Percentiles rank a stretch among this genome's conserved stretches.
Evolutionary conservation across 805 yeast genomes (phyloP).

Genomic region (Suhomyces pyralidae): DNA sequence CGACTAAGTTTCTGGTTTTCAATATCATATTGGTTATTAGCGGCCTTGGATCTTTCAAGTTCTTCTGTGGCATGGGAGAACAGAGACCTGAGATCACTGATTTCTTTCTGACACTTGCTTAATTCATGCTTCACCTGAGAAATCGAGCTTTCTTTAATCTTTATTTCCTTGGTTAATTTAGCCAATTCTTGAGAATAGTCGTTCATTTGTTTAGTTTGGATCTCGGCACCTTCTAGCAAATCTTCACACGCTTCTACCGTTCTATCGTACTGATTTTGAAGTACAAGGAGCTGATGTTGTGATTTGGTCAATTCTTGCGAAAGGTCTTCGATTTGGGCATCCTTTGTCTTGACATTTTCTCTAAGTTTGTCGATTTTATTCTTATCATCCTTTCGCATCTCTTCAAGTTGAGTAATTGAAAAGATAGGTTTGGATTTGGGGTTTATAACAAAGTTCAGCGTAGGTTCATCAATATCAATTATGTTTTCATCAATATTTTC

Average conservation of each 20-base stretch:
- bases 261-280: not conserved
- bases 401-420: conserved; percentile 24
- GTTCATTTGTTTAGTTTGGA: conserved; percentile 21
- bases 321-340: not conserved
- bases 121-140: conserved; percentile 8
- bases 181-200: conserved; percentile 27
- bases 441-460: conserved; percentile 28
- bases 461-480: conserved; percentile 23
- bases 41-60: conserved; percentile 6
- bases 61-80: not conserved
- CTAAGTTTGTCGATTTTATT: conserved; percentile 5
- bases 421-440: conserved; percentile 34
- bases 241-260: conserved; percentile 1
- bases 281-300: not conserved
- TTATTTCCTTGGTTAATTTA: conserved; percentile 21
- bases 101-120: not conserved
- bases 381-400: conserved; percentile 21
- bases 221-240: not conserved
- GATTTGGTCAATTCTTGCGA: not conserved
- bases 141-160: conserved; percentile 12
- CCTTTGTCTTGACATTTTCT: conserved; percentile 6
- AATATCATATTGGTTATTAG: not conserved
- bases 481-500: too few relatives aligned
- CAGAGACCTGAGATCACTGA: not conserved
- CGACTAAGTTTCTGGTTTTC: not conserved